Percentiles rank a stretch among this genome's conserved stretches.
These are phyloP conservation scores for Imleria badia DNA, from an alignment of 768 basidiomycete genomes.

Conservation along the genomic window DNA sequence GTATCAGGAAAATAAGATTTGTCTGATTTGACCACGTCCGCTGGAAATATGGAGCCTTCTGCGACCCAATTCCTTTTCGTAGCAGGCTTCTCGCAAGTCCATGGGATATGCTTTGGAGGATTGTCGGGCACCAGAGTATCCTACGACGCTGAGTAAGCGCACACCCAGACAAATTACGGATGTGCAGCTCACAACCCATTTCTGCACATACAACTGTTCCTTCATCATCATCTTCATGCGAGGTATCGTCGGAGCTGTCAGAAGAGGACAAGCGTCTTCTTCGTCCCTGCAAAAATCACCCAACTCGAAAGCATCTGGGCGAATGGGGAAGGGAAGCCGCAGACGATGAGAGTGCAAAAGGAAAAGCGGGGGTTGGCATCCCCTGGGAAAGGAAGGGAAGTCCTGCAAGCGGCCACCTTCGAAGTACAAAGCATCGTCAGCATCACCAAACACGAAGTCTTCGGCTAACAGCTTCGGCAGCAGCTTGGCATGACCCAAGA, in stretches of 20 bases:
- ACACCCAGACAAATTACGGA: background rate
- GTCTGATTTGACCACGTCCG: slow-evolving; percentile 10
- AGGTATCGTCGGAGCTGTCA: slow-evolving; percentile 35
- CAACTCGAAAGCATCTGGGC: slow-evolving; percentile 19
- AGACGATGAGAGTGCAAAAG: slow-evolving; percentile 22
- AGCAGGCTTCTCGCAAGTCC: slow-evolving; percentile 25
- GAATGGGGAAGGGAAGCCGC: slow-evolving; percentile 24
- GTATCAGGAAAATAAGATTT: background rate
- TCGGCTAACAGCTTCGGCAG: slow-evolving; percentile 24
- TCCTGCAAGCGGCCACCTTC: slow-evolving; percentile 19
- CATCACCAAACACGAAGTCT: slow-evolving; percentile 17
- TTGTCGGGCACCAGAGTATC: slow-evolving; percentile 15
- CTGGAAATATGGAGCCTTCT: slow-evolving; percentile 31
- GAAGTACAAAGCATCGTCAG: slow-evolving; percentile 4
- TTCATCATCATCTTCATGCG: slow-evolving; percentile 36
- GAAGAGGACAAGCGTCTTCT: slow-evolving; percentile 11
- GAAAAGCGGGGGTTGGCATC: slow-evolving; percentile 29
- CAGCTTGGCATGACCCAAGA: slow-evolving; percentile 12
- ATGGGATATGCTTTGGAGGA: slow-evolving; percentile 32
- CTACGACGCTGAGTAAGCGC: slow-evolving; percentile 16
- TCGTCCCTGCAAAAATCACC: slow-evolving; percentile 21
- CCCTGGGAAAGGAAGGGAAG: slow-evolving; percentile 33
- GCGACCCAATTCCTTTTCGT: slow-evolving; percentile 28
- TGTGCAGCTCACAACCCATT: slow-evolving; percentile 34
- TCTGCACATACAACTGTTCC: slow-evolving; percentile 34